phyloP scores from a whole-genome alignment of 2,329 filamentous ascomycete species.

The Pseudogymnoascus pannorum region DNA sequence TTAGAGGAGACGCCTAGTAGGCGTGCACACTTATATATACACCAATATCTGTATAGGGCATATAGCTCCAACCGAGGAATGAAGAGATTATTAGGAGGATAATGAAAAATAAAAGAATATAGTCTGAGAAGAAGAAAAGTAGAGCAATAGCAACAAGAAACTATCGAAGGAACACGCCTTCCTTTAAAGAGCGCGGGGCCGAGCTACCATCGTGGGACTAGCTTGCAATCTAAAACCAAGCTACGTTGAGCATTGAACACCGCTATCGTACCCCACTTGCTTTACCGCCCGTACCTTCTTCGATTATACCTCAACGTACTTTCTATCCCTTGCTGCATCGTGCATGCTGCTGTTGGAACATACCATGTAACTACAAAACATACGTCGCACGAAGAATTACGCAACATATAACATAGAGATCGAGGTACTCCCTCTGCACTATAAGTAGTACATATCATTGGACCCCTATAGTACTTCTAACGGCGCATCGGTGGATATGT shows the following conservation, averaged over 20 bases:
- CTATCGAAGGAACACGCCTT: neutral
- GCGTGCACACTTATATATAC: slow-evolving; percentile 1
- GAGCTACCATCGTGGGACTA: slow-evolving; percentile 1
- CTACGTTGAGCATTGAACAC: neutral
- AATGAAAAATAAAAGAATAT: neutral
- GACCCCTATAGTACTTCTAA: neutral
- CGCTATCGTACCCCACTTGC: neutral
- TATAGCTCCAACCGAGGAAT: neutral
- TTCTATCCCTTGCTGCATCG: neutral
- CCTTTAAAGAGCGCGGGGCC: neutral
- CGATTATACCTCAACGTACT: neutral
- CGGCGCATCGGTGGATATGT: neutral
- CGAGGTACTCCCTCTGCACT: neutral
- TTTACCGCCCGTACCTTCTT: neutral
- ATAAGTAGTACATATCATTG: neutral
- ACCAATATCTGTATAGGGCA: neutral
- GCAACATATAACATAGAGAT: neutral
- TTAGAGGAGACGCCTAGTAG: neutral
- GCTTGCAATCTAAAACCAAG: neutral
- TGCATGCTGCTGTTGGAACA: neutral
- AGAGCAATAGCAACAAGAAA: neutral
- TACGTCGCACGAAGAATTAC: neutral
- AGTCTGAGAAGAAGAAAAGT: neutral
- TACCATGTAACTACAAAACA: neutral
- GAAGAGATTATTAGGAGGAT: neutral